These are phyloP conservation scores for Amanita pseudoporphyria DNA, from an alignment of 768 basidiomycete genomes.

Conservation along the genomic window DNA sequence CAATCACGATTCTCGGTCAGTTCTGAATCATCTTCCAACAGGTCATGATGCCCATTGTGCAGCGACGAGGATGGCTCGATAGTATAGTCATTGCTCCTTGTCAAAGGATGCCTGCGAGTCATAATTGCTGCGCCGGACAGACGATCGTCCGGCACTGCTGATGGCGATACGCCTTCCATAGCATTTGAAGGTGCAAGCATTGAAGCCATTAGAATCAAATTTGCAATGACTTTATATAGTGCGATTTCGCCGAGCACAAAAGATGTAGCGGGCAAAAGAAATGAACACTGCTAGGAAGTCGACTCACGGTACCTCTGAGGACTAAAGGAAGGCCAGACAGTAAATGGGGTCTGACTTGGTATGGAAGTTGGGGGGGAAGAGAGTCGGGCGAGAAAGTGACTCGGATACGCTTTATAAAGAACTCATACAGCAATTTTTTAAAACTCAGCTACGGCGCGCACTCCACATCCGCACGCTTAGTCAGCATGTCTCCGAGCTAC, in stretches of 20 bases:
- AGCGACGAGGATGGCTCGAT: neutral
- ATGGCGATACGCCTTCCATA: neutral
- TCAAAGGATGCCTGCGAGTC: neutral
- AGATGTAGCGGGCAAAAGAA: neutral
- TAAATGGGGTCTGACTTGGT: neutral
- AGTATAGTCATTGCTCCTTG: neutral
- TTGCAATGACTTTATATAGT: neutral
- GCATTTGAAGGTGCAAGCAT: neutral
- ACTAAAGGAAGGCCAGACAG: neutral
- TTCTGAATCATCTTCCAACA: constrained; percentile 28
- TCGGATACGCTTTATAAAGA: neutral
- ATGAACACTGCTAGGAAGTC: neutral
- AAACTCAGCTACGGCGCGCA: constrained; percentile 2
- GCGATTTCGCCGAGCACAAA: neutral
- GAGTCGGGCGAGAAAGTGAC: neutral
- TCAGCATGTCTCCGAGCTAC: neutral
- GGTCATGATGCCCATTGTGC: neutral
- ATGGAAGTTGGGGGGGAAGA: constrained; percentile 2
- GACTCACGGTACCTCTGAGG: constrained; percentile 1
- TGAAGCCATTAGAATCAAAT: neutral
- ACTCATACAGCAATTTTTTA: constrained; percentile 3
- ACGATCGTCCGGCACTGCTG: constrained; percentile 1
- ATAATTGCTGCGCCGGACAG: neutral
- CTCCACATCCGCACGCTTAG: neutral
- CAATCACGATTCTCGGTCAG: constrained; percentile 43